Evolutionary conservation across 1,284 basidiomycete genomes (phyloP), one percentile per base, ranked within the genome.

Genomic region (Cryptococcus hybrid): DNA sequence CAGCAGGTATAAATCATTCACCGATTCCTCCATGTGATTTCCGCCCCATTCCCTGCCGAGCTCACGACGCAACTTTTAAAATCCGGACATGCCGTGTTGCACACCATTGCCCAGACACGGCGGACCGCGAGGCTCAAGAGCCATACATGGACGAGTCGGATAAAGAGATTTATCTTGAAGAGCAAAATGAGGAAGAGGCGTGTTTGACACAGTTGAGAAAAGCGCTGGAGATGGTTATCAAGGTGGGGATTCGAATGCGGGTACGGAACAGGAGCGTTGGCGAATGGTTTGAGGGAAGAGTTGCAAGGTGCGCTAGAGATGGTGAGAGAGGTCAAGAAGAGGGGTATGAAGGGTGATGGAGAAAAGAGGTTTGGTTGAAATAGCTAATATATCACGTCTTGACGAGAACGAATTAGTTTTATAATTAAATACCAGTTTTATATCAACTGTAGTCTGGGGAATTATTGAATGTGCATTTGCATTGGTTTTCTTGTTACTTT

Each of bases 11-110:
- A 88, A 87, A 63, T 87, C 86, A 63, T 83, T 90, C 71, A 80
- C 82, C 49, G 88, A 91, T 69, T 83, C 83, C 63, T 89, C 6
- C 82, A 82, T 34, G 82, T 89, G 15, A 79, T 90, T 46, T 84
- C 60, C 7, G 55, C 61, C 1, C 63, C 70, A 0, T 59, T 73
- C 2, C 71, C 18, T 6, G 8, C 47, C 5, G 38, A 56, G 15
- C 56, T 66, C 11, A 51, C 52, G 9, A 35, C 11, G 2, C 58
- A 56, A 11, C 51, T 67, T 0, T 34, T 65, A 5, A 54, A 51
- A 6, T 42, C 56, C 8, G 59, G 59, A 18, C n/a, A 30, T n/a
- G 49, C 59, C 7, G 59, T 62, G 37, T 45, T 68, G 7, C 35
- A 34, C 15, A 55, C 56, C 36, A 37, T 66, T 3, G 51, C 53